These are phyloP conservation scores for Klebsormidium nitens DNA, from an alignment of 139 green algal genomes.

Conservation along the genomic window DNA sequence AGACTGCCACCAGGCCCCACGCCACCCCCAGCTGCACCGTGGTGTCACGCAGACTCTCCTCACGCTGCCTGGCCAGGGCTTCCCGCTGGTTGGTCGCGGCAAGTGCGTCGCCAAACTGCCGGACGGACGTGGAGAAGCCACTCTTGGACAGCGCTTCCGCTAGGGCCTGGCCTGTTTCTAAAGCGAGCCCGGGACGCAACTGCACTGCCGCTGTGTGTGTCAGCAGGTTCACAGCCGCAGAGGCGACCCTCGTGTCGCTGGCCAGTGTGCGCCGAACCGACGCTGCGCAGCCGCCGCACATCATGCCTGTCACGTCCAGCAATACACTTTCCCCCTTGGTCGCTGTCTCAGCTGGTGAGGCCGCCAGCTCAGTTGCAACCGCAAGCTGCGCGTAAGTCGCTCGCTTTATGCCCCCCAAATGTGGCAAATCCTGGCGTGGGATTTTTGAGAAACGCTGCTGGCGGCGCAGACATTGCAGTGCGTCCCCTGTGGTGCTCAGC, in stretches of 20 bases:
- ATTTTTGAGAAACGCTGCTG: too few species aligned
- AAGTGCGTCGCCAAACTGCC: conserved; percentile 14
- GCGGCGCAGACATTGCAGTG: too few species aligned
- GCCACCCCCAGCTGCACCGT: conserved; percentile 59
- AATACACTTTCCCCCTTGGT: too few species aligned
- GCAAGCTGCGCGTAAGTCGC: too few species aligned
- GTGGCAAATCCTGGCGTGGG: too few species aligned
- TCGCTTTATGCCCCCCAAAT: too few species aligned
- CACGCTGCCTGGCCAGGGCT: conserved; percentile 7
- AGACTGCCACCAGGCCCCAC: conserved; percentile 67
- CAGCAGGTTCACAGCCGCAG: conserved; percentile 64
- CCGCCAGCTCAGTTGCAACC: too few species aligned
- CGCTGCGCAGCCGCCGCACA: conserved; percentile 65
- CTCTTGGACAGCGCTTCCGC: conserved; percentile 52
- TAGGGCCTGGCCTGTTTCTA: conserved; percentile 27
- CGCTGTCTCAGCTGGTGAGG: too few species aligned
- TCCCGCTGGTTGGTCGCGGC: conserved; percentile 34
- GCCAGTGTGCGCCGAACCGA: conserved; percentile 61
- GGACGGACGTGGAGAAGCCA: conserved; percentile 63
- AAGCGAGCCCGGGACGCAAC: neutral
- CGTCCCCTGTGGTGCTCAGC: too few species aligned
- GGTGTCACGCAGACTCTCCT: conserved; percentile 51
- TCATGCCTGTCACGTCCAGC: conserved; percentile 64
- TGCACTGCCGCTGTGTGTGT: conserved; percentile 59
- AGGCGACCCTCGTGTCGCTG: conserved; percentile 41